Conservation (phyloP, 345 rosid species). For the Acer negundo region DNA sequence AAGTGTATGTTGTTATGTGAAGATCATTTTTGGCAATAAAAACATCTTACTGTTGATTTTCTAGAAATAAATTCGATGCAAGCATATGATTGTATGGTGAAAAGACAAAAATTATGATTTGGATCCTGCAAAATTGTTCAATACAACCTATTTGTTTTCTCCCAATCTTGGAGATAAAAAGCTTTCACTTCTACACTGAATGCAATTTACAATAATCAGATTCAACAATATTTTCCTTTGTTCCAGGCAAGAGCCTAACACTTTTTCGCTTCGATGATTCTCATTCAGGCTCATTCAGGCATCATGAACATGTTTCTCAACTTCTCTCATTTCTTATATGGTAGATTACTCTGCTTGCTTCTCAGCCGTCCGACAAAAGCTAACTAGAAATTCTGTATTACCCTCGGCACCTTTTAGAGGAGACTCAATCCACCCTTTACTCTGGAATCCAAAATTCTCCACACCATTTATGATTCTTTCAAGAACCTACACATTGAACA, state of each 20-base stretch:
- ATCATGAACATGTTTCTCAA: not conserved
- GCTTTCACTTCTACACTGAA: not conserved
- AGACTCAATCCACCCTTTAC: constrained; percentile 83
- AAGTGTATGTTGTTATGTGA: not conserved
- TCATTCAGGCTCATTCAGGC: not conserved
- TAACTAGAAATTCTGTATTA: constrained; percentile 80
- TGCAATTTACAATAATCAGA: not conserved
- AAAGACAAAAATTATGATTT: not conserved
- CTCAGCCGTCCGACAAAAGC: constrained; percentile 50
- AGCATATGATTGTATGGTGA: not conserved
- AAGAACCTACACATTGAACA: constrained; percentile 53
- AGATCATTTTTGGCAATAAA: not conserved
- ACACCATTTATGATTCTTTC: constrained; percentile 78
- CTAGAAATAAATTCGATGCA: not conserved
- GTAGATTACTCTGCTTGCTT: constrained; percentile 23
- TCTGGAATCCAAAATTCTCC: constrained; percentile 64
- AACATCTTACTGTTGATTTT: too few relatives aligned
- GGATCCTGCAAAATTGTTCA: not conserved
- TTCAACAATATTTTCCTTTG: not conserved
- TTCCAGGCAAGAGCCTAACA: not conserved
- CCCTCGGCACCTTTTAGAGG: constrained; percentile 95
- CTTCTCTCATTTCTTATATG: not conserved
- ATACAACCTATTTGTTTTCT: not conserved
- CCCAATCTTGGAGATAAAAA: not conserved
- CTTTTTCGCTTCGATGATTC: not conserved